These are phyloP conservation scores for Saussurea involucrata DNA, from an alignment of 129 eudicot genomes.

Conservation along the genomic window DNA sequence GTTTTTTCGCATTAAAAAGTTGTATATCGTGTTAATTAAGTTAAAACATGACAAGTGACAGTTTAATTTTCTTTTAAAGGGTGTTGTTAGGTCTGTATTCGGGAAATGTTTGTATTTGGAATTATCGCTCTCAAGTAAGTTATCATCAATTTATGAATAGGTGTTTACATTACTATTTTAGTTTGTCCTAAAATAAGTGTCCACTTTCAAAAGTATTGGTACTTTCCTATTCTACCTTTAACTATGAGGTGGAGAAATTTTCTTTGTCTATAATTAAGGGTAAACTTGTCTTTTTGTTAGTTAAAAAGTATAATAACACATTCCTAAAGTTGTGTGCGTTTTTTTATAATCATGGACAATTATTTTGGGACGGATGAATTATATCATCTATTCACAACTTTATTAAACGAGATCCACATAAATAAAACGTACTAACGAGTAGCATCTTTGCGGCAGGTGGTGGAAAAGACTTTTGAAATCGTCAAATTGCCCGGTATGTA, in stretches of 20 bases:
- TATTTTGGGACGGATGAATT: background rate
- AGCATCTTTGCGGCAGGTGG: conserved; percentile 35
- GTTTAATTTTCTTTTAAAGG: conserved; percentile 33
- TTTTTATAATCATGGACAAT: too few species aligned
- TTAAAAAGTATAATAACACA: too few species aligned
- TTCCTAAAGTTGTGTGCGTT: too few species aligned
- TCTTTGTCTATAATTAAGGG: too few species aligned
- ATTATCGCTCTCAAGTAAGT: conserved; percentile 72
- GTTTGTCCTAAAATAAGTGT: too few species aligned
- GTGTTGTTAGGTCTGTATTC: conserved; percentile 69
- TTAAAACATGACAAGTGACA: background rate
- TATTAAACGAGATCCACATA: background rate
- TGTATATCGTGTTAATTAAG: background rate
- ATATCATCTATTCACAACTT: background rate
- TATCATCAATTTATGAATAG: background rate
- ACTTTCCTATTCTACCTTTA: too few species aligned
- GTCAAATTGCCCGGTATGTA: conserved; percentile 58
- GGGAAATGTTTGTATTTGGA: conserved; percentile 79
- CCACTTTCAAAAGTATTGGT: too few species aligned
- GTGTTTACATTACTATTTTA: background rate
- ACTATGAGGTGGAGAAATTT: too few species aligned
- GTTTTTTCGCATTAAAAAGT: background rate
- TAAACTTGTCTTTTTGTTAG: too few species aligned
- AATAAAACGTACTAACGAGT: background rate
- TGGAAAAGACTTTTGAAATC: conserved; percentile 58